A percentile compares a stretch with the other conserved stretches of the same genome.
Evolutionary conservation across 495 filamentous ascomycete species (phyloP).

Genomic region (Astrothelium macrocarpum): DNA sequence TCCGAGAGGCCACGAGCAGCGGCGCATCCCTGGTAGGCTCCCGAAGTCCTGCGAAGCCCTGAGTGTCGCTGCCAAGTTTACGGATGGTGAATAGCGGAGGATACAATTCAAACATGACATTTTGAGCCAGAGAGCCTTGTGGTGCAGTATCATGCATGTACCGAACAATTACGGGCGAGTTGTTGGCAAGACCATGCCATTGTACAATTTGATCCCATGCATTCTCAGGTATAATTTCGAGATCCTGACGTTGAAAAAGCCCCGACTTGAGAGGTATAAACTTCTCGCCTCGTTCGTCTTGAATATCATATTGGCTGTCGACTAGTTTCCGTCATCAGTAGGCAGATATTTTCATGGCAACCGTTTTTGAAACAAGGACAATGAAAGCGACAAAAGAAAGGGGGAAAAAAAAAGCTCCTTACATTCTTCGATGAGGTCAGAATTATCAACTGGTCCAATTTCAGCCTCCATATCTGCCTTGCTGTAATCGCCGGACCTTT

Average conservation of each 20-base stretch:
- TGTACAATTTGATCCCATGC: slow-evolving; percentile 72
- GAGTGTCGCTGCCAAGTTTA: slow-evolving; percentile 41
- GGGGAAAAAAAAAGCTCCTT: background rate
- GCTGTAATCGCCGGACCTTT: slow-evolving; percentile 40
- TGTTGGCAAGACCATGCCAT: slow-evolving; percentile 70
- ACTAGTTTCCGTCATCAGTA: background rate
- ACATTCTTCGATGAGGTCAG: slow-evolving; percentile 37
- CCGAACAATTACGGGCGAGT: slow-evolving; percentile 63
- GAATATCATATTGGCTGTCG: slow-evolving; percentile 26
- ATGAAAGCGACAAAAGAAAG: slow-evolving; percentile 23
- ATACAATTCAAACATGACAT: slow-evolving; percentile 72
- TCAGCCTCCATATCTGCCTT: slow-evolving; percentile 54
- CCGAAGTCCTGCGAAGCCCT: slow-evolving; percentile 45
- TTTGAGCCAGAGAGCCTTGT: slow-evolving; percentile 39
- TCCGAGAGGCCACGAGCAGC: slow-evolving; percentile 57
- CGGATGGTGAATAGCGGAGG: slow-evolving; percentile 82
- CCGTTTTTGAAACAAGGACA: no score
- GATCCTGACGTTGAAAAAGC: slow-evolving; percentile 54
- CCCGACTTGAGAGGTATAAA: slow-evolving; percentile 73
- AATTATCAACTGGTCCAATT: slow-evolving; percentile 81
- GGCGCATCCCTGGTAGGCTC: slow-evolving; percentile 41
- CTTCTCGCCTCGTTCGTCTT: slow-evolving; percentile 45
- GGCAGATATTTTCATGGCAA: no score
- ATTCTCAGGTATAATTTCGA: slow-evolving; percentile 62
- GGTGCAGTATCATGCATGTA: slow-evolving; percentile 64